Base-by-base conservation (phyloP, 2,329 filamentous ascomycete species). In the Parafenestella ontariensis region DNA sequence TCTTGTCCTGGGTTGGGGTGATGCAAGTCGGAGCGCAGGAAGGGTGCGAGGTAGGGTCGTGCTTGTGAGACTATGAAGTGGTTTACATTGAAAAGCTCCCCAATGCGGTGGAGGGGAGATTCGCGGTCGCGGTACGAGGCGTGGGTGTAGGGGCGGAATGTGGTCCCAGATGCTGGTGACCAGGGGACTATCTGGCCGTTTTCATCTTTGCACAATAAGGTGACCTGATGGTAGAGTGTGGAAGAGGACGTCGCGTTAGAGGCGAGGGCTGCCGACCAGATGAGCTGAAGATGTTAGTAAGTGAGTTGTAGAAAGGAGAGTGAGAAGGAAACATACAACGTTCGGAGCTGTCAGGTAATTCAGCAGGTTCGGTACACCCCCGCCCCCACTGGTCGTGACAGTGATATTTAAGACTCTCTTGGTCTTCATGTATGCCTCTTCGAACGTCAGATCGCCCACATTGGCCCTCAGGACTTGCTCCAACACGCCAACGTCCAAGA, bases 11-110 rank as follows among this genome's bases (percentile, higher is more conserved):
- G 71, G 82, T 84, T 64, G 0, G 90, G 89, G 4, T 89, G 88
- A 74, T 93, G 90, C 78, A 93, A 87, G 64, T 94, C 90, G 41
- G 88, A 89, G 57, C 89, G 87, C 5, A 96, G 81, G 66, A 96
- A 95, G 0, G 93, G 93, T 24, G 94, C 88, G 15, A 96, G 82
- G 74, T 96, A 96, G 0, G 94, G 94, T 3, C 93, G 85, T 0
- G 94, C 92, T 78, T 97, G 94, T 61, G 90, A 95, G 62, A 98
- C 87, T 61, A 98, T 92, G 77, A 96, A 97, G 79, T 97, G 93
- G 71, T 96, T 96, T 48, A 96, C 91, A 72, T 96, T 96, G 82
- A 95, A 95, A 10, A 94, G 84, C 76, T 94, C 89, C 6, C 89
- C 86, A 26, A 95, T 87, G 34, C 91, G 85, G 49, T 86, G 83